Conservation (phyloP, 169 alveolate species). For the Eimeria tenella region DNA sequence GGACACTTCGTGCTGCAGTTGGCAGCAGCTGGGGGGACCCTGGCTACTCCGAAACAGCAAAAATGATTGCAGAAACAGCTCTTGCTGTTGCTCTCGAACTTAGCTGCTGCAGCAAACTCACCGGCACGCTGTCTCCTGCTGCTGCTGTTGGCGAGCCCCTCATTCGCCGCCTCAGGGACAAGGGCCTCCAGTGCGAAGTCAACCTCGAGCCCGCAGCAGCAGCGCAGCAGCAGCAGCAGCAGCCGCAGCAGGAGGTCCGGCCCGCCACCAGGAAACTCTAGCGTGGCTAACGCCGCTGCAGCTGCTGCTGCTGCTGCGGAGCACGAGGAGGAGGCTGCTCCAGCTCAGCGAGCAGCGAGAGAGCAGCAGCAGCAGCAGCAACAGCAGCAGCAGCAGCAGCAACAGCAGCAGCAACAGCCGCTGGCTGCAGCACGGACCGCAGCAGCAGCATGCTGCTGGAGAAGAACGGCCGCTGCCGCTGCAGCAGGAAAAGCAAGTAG, state of each 20-base stretch:
- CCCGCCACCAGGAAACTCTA: background rate
- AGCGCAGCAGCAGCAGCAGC: constrained; percentile 43
- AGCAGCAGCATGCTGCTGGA: too few relatives aligned
- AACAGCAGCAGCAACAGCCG: background rate
- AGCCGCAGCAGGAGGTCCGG: background rate
- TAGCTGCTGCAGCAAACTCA: background rate
- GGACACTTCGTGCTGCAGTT: background rate
- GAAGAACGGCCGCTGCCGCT: background rate
- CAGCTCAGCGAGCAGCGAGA: background rate
- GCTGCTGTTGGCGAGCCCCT: constrained; percentile 55
- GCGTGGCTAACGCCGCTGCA: background rate
- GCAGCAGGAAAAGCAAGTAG: background rate
- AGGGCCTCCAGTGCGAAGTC: background rate
- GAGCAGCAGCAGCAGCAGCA: background rate
- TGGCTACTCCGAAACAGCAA: constrained; percentile 76
- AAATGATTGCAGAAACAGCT: constrained; percentile 56
- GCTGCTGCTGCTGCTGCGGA: background rate
- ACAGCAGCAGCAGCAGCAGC: background rate
- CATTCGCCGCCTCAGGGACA: constrained; percentile 19
- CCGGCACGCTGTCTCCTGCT: constrained; percentile 67
- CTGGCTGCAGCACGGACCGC: background rate
- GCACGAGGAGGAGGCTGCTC: background rate
- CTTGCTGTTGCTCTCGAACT: constrained; percentile 43
- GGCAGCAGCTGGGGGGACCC: constrained; percentile 65
- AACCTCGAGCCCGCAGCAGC: constrained; percentile 6